phyloP scores from a whole-genome alignment of 805 yeast genomes.

The Cyberlindnera nakhonratchasimensis region DNA sequence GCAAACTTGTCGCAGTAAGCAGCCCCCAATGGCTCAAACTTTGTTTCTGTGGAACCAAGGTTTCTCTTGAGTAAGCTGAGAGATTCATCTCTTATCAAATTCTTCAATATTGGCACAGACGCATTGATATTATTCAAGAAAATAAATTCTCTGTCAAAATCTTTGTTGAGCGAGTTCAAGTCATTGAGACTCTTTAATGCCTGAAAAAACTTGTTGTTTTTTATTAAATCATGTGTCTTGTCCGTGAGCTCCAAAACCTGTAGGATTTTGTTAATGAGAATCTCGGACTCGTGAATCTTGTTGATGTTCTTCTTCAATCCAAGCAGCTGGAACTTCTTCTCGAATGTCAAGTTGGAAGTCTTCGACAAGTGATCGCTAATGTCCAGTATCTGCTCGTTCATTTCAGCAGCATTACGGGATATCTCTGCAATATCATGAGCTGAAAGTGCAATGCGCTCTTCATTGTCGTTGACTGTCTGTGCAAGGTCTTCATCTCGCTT shows the following conservation, averaged over 20 bases:
- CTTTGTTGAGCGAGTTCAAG: slow-evolving; percentile 65
- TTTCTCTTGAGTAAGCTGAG: slow-evolving; percentile 63
- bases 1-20: slow-evolving; percentile 51
- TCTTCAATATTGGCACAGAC: slow-evolving; percentile 72
- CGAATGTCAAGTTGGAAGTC: slow-evolving; percentile 64
- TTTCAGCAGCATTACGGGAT: slow-evolving; percentile 50
- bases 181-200: slow-evolving; percentile 83
- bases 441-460: slow-evolving; percentile 52
- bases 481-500: slow-evolving; percentile 63
- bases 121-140: slow-evolving; percentile 70
- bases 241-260: slow-evolving; percentile 84
- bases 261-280: slow-evolving; percentile 66
- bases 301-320: slow-evolving; percentile 59
- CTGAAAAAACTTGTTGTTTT: slow-evolving; percentile 71
- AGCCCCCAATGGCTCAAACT: slow-evolving; percentile 50
- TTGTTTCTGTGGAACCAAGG: slow-evolving; percentile 49
- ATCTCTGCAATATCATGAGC: slow-evolving; percentile 62
- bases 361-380: slow-evolving; percentile 57
- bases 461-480: slow-evolving; percentile 56
- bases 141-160: slow-evolving; percentile 64
- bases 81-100: slow-evolving; percentile 71
- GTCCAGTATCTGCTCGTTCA: slow-evolving; percentile 51
- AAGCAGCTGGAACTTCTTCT: slow-evolving; percentile 55
- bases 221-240: slow-evolving; percentile 76
- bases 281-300: slow-evolving; percentile 69